These are phyloP conservation scores for Gossypium davidsonii DNA, from an alignment of 441 rosid species.

Conservation along the genomic window DNA sequence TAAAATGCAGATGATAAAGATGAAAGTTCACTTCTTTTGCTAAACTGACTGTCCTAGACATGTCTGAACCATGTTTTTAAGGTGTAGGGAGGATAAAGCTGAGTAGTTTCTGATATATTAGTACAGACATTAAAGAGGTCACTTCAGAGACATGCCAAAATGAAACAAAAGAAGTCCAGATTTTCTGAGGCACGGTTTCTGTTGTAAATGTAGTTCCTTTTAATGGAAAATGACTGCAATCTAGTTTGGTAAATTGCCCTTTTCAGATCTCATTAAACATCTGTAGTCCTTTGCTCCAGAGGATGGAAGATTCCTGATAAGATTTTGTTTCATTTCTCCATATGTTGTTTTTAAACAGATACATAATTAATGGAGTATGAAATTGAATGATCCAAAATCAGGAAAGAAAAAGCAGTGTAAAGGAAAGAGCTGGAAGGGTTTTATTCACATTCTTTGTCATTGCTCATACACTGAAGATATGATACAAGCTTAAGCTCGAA, in stretches of 20 bases:
- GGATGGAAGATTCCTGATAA: not conserved
- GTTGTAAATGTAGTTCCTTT: not conserved
- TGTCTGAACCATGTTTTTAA: not conserved
- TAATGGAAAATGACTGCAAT: constrained; percentile 1
- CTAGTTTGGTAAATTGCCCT: not conserved
- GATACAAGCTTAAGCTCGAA: constrained; percentile 22
- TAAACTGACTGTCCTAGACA: not conserved
- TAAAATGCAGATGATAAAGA: not conserved
- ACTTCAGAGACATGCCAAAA: not conserved
- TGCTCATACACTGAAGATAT: constrained; percentile 22
- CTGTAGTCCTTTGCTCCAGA: not conserved
- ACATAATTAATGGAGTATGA: not conserved
- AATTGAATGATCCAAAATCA: not conserved
- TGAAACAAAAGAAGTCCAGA: not conserved
- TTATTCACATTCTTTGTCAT: constrained; percentile 31
- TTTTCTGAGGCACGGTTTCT: not conserved
- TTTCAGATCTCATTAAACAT: not conserved
- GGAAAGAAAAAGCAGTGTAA: not conserved
- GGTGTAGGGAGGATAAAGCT: not conserved
- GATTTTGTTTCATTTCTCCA: not conserved
- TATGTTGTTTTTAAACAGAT: not conserved
- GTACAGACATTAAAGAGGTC: not conserved
- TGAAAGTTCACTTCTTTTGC: not conserved
- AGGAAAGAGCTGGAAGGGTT: constrained; percentile 12
- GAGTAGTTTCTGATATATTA: not conserved